These are phyloP conservation scores for Helotiales sp. DNA, from an alignment of 2,329 filamentous ascomycete genomes.

Conservation along the genomic window DNA sequence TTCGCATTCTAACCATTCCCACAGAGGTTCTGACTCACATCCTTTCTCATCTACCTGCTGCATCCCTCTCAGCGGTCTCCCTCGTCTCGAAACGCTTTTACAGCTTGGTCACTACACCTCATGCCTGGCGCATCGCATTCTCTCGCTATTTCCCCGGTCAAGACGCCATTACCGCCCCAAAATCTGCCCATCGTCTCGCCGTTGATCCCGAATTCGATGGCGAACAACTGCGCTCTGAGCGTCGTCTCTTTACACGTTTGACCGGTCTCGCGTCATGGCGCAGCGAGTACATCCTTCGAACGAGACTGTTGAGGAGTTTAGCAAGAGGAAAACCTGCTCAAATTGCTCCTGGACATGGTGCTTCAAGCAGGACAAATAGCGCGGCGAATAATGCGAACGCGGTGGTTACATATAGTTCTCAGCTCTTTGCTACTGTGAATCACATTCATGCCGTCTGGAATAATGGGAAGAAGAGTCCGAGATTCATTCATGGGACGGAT, in stretches of 20 bases:
- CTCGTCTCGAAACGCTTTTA: constrained; percentile 89
- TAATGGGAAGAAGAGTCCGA: constrained; percentile 70
- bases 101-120: constrained; percentile 81
- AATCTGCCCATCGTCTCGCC: constrained; percentile 38
- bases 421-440: constrained; percentile 76
- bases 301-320: constrained; percentile 78
- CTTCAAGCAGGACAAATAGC: constrained; percentile 47
- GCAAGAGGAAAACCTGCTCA: constrained; percentile 76
- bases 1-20: constrained; percentile 30
- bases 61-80: constrained; percentile 78
- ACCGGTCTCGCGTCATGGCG: constrained; percentile 89
- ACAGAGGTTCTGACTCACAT: constrained; percentile 90
- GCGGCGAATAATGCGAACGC: constrained; percentile 64
- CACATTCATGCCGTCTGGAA: constrained; percentile 78
- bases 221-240: constrained; percentile 66
- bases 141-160: constrained; percentile 85
- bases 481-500: constrained; percentile 80
- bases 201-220: constrained; percentile 46
- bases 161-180: constrained; percentile 49
- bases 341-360: constrained; percentile 50
- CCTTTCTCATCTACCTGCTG: constrained; percentile 83
- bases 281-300: constrained; percentile 91
- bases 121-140: constrained; percentile 93
- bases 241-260: constrained; percentile 78
- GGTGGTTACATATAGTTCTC: constrained; percentile 82